Conservation (phyloP, 139 green algal species). For the Tetratostichococcus sp. region DNA sequence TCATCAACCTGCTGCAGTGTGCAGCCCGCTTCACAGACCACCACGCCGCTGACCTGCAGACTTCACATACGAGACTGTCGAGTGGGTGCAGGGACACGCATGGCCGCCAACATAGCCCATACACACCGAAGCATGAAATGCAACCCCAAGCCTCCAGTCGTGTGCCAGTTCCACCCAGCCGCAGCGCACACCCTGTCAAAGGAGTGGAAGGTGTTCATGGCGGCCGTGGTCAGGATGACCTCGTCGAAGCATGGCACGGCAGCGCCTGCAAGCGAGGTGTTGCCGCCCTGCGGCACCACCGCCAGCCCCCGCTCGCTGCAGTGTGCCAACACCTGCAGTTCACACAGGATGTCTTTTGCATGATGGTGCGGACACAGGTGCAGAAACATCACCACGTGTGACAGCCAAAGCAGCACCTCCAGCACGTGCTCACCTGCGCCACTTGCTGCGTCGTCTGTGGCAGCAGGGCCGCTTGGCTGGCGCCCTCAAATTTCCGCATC, state of each 20-base stretch:
- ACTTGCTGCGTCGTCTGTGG: slow-evolving; percentile 66
- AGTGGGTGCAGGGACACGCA: no score
- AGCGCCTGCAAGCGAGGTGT: slow-evolving; percentile 94
- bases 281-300: slow-evolving; percentile 93
- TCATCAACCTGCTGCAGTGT: slow-evolving; percentile 78
- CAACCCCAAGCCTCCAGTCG: no score
- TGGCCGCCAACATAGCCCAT: no score
- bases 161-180: background rate
- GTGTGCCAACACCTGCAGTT: slow-evolving; percentile 55
- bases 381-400: no score
- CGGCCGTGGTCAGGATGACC: slow-evolving; percentile 63
- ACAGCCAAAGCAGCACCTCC: no score
- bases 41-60: slow-evolving; percentile 58
- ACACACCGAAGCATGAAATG: no score
- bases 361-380: no score
- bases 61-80: no score
- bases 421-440: slow-evolving; percentile 19
- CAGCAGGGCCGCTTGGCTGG: slow-evolving; percentile 45
- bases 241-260: slow-evolving; percentile 87
- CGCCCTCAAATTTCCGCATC: slow-evolving; percentile 83
- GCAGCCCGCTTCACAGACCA: slow-evolving; percentile 77
- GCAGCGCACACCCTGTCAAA: slow-evolving; percentile 52
- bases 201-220: slow-evolving; percentile 67
- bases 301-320: slow-evolving; percentile 72
- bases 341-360: background rate